A percentile compares a stretch with the other conserved stretches of the same genome.
Evolutionary conservation across 495 filamentous ascomycete species (phyloP).

Genomic region (Penicilliopsis zonata): DNA sequence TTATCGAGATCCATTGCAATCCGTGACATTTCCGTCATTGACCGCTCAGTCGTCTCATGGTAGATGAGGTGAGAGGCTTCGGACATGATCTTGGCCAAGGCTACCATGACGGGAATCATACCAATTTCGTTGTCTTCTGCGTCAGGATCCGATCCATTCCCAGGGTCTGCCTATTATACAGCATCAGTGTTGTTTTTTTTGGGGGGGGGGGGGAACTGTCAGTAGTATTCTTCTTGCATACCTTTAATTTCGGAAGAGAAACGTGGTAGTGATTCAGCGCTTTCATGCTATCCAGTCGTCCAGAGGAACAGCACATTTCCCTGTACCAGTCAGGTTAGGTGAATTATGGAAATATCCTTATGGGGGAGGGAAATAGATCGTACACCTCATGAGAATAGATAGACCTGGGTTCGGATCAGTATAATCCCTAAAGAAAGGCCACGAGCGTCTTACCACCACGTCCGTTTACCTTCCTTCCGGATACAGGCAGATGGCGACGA

Average conservation of each 20-base stretch:
- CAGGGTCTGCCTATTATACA: not conserved
- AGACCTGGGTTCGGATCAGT: too few relatives aligned
- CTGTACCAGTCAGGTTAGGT: too few relatives aligned
- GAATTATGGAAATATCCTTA: too few relatives aligned
- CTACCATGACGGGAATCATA: constrained; percentile 17
- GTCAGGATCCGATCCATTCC: constrained; percentile 8
- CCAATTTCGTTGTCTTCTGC: constrained; percentile 14
- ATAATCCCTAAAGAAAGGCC: too few relatives aligned
- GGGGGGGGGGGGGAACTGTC: not conserved
- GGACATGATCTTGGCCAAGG: constrained; percentile 15
- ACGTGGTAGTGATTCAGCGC: constrained; percentile 15
- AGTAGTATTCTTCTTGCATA: constrained; percentile 1
- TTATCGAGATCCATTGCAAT: constrained; percentile 12
- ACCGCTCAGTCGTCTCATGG: constrained; percentile 9
- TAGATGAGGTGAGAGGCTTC: constrained; percentile 17
- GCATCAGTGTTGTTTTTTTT: not conserved
- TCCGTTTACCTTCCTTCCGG: constrained; percentile 11
- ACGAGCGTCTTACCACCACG: constrained; percentile 12
- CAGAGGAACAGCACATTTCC: constrained; percentile 19
- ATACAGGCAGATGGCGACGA: constrained; percentile 7
- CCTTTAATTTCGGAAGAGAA: constrained; percentile 11
- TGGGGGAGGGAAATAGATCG: not conserved
- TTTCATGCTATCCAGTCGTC: constrained; percentile 18
- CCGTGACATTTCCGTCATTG: constrained; percentile 10
- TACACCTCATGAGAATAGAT: constrained; percentile 15